Evolutionary conservation across 257 asterid species (phyloP).

Genomic region (Dorcoceras hygrometricum): DNA sequence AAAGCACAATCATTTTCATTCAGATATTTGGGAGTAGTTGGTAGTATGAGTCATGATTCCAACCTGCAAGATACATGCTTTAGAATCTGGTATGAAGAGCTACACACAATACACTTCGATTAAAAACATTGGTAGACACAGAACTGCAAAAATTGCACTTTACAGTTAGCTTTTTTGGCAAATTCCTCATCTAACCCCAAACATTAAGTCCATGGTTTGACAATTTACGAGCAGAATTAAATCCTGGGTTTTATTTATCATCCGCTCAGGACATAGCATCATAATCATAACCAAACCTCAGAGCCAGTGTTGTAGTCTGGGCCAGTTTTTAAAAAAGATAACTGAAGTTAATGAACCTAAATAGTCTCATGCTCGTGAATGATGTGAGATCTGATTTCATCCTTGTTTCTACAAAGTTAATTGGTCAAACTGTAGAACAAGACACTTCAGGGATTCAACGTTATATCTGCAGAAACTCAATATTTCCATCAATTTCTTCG

Average conservation of each 20-base stretch:
- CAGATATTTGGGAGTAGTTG: neutral
- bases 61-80: neutral
- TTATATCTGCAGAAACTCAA: too few species aligned
- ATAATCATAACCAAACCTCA: neutral
- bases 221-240: neutral
- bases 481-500: too few species aligned
- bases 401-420: neutral
- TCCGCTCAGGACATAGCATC: neutral
- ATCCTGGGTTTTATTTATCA: neutral
- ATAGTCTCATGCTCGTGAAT: neutral
- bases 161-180: neutral
- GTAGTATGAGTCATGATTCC: neutral
- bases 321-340: neutral
- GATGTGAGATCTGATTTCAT: neutral
- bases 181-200: neutral
- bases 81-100: neutral
- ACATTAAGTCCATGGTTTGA: neutral
- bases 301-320: neutral
- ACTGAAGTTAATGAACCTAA: slow-evolving; percentile 2
- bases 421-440: neutral
- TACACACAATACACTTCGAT: too few species aligned
- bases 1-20: neutral
- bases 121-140: neutral
- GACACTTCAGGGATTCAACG: neutral
- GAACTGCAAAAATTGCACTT: neutral